Conservation (phyloP, 2,329 filamentous ascomycete species). For the Penicillium sp. region DNA sequence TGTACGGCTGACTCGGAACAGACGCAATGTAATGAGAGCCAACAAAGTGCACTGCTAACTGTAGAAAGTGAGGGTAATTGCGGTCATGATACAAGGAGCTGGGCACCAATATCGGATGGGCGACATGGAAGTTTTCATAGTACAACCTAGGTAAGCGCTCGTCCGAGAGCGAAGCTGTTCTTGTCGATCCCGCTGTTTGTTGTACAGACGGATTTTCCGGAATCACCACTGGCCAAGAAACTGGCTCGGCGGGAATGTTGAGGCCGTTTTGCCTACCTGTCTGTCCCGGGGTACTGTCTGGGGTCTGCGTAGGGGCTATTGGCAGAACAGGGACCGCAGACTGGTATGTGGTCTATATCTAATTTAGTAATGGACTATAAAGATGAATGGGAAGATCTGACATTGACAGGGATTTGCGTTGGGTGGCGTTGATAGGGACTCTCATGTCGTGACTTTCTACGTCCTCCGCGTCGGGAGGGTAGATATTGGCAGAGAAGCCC, state of each 20-base stretch:
- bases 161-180: constrained; percentile 23
- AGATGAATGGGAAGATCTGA: constrained; percentile 3
- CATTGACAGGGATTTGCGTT: constrained; percentile 11
- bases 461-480: constrained; percentile 62
- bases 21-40: constrained; percentile 50
- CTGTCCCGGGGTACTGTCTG: constrained; percentile 19
- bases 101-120: constrained; percentile 55
- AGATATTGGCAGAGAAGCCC: constrained; percentile 64
- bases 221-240: constrained; percentile 24
- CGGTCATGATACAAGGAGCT: constrained; percentile 37
- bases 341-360: constrained; percentile 9
- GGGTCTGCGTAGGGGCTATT: constrained; percentile 11
- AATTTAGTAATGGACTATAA: neutral
- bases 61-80: constrained; percentile 46
- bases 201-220: constrained; percentile 15
- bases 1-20: constrained; percentile 20
- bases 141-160: constrained; percentile 46
- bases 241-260: constrained; percentile 18
- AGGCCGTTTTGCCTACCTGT: constrained; percentile 13
- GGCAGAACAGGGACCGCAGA: constrained; percentile 11
- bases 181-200: constrained; percentile 14
- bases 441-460: constrained; percentile 35
- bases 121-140: constrained; percentile 52
- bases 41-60: constrained; percentile 51
- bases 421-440: constrained; percentile 13